phyloP scores from a whole-genome alignment of 23 red algal species.

The Pyropia haitanensis region DNA sequence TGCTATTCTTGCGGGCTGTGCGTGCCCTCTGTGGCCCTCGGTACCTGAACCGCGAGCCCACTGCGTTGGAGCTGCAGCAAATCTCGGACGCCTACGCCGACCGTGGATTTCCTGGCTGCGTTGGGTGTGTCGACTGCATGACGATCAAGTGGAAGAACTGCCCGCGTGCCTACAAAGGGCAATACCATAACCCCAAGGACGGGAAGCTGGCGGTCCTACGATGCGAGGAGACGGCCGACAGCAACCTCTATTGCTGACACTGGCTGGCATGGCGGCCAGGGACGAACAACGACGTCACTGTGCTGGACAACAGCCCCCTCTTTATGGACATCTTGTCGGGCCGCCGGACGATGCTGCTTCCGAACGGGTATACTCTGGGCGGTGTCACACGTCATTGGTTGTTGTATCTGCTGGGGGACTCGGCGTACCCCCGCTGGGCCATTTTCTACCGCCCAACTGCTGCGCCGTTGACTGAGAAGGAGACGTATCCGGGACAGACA shows the following conservation, averaged over 20 bases:
- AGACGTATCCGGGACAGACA: neutral
- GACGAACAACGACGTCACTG: slow-evolving; percentile 26
- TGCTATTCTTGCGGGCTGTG: slow-evolving; percentile 9
- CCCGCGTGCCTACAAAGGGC: slow-evolving; percentile 13
- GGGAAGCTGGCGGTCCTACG: slow-evolving; percentile 25
- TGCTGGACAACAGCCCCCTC: slow-evolving; percentile 22
- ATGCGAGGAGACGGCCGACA: slow-evolving; percentile 12
- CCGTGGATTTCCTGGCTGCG: slow-evolving; percentile 24
- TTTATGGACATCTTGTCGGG: slow-evolving; percentile 12
- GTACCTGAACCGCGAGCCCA: slow-evolving; percentile 22
- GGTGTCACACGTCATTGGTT: neutral
- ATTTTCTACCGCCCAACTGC: slow-evolving; percentile 1
- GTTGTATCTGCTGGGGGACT: slow-evolving; percentile 1
- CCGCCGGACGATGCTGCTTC: neutral
- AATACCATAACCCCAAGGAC: slow-evolving; percentile 31
- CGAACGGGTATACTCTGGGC: slow-evolving; percentile 14
- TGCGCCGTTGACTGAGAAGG: slow-evolving; percentile 2
- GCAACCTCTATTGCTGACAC: slow-evolving; percentile 15
- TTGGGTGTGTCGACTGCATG: slow-evolving; percentile 30
- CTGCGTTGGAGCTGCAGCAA: slow-evolving; percentile 1
- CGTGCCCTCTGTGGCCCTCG: neutral
- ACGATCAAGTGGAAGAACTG: slow-evolving; percentile 39
- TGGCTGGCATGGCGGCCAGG: slow-evolving; percentile 1
- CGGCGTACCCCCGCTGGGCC: slow-evolving; percentile 14
- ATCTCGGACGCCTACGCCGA: slow-evolving; percentile 7